Percentiles rank a stretch among this genome's conserved stretches.
These are phyloP conservation scores for Cyberlindnera subsufficiens DNA, from an alignment of 805 yeast genomes.

Conservation along the genomic window DNA sequence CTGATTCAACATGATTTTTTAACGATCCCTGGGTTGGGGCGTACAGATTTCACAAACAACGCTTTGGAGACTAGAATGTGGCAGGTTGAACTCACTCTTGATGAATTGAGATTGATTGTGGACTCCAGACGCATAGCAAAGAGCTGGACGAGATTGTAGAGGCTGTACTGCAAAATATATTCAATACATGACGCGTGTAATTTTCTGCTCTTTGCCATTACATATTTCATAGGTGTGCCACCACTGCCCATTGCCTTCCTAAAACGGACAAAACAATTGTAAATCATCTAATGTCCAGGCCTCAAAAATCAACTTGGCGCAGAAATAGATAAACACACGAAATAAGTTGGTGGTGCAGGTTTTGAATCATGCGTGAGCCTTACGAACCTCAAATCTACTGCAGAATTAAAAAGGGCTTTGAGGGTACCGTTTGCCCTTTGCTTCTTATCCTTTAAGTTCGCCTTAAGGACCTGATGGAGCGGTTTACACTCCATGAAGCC, in stretches of 20 bases:
- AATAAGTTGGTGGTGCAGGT: too few species aligned
- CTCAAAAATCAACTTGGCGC: too few species aligned
- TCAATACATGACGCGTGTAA: too few species aligned
- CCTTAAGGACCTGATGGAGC: neutral
- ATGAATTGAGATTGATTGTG: slow-evolving; percentile 19
- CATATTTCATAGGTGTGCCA: slow-evolving; percentile 1
- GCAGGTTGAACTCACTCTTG: slow-evolving; percentile 23
- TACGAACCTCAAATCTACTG: neutral
- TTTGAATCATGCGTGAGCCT: too few species aligned
- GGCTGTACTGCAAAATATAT: too few species aligned
- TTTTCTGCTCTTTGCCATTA: neutral
- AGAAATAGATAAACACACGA: too few species aligned
- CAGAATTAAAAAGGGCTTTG: too few species aligned
- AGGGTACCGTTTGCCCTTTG: too few species aligned
- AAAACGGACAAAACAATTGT: slow-evolving; percentile 18
- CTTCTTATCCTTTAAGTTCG: too few species aligned
- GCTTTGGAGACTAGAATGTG: slow-evolving; percentile 21
- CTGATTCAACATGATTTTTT: slow-evolving; percentile 28
- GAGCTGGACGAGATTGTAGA: slow-evolving; percentile 21
- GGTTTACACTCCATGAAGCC: slow-evolving; percentile 33
- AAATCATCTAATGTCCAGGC: neutral
- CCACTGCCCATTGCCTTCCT: slow-evolving; percentile 12
- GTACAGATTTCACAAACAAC: slow-evolving; percentile 10
- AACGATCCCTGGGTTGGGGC: slow-evolving; percentile 10
- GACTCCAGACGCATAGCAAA: slow-evolving; percentile 13